phyloP scores from a whole-genome alignment of 169 alveolate genomes.

The Cryptosporidium viatorum region DNA sequence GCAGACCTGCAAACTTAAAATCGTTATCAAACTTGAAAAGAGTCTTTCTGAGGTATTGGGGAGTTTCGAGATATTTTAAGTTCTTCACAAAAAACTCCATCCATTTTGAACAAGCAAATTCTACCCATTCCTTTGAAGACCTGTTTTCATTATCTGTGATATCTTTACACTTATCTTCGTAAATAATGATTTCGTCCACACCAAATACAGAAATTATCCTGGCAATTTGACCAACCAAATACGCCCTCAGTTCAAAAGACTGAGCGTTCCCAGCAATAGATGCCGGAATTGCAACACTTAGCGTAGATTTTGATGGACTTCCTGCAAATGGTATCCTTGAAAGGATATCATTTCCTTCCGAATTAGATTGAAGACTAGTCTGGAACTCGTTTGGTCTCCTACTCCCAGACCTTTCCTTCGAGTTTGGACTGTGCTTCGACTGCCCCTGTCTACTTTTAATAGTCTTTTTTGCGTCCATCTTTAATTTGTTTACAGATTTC shows the following conservation, averaged over 20 bases:
- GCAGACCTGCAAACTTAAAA: slow-evolving; percentile 94
- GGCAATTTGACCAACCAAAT: slow-evolving; percentile 92
- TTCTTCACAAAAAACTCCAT: slow-evolving; percentile 91
- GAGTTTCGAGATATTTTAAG: slow-evolving; percentile 97
- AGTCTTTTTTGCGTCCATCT: slow-evolving; percentile 9
- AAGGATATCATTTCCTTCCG: neutral
- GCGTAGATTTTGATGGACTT: slow-evolving; percentile 81
- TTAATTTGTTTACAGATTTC: neutral
- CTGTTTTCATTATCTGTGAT: slow-evolving; percentile 30
- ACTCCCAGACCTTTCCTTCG: neutral
- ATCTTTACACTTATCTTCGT: slow-evolving; percentile 85
- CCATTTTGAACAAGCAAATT: slow-evolving; percentile 77
- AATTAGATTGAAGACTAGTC: neutral
- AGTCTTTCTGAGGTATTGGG: slow-evolving; percentile 95
- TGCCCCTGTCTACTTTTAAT: neutral
- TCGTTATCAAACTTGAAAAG: slow-evolving; percentile 87
- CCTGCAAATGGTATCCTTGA: slow-evolving; percentile 81
- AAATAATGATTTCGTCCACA: slow-evolving; percentile 93
- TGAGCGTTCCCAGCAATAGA: slow-evolving; percentile 86
- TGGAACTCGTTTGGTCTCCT: neutral
- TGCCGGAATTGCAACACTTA: slow-evolving; percentile 88
- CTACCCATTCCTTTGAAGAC: slow-evolving; percentile 36
- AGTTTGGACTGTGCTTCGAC: neutral
- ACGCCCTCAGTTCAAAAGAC: slow-evolving; percentile 89
- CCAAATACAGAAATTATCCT: slow-evolving; percentile 90